These are phyloP conservation scores for Aulographum hederae DNA, from an alignment of 2,329 filamentous ascomycete genomes.

Conservation along the genomic window DNA sequence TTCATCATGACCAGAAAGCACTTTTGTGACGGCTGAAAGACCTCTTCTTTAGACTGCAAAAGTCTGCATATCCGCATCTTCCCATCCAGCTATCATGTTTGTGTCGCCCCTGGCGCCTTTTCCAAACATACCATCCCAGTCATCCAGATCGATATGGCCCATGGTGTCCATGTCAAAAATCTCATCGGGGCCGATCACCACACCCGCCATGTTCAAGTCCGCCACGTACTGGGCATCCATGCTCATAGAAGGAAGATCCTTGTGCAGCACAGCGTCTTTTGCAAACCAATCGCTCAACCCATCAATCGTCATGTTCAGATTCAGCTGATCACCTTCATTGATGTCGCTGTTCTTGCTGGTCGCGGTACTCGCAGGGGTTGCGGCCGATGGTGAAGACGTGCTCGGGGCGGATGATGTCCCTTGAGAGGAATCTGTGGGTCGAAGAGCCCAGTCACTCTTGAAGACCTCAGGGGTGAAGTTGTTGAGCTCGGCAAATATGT, in stretches of 20 bases:
- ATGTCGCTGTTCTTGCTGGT: not conserved
- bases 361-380: not conserved
- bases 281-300: no score
- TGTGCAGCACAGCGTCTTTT: no score
- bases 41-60: no score
- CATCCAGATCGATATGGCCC: constrained; percentile 1
- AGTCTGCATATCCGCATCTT: no score
- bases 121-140: constrained; percentile 4
- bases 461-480: constrained; percentile 1
- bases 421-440: no score
- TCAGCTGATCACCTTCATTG: not conserved
- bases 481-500: constrained; percentile 2
- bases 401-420: no score
- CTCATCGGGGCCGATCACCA: constrained; percentile 1
- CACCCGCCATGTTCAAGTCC: constrained; percentile 1
- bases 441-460: no score
- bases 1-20: no score
- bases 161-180: constrained; percentile 1
- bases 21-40: no score
- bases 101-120: constrained; percentile 1
- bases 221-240: constrained; percentile 1
- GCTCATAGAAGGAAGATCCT: no score
- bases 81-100: constrained; percentile 1
- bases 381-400: no score
- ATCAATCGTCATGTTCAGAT: not conserved